These are phyloP conservation scores for Colletotrichum spinosum DNA, from an alignment of 2,329 filamentous ascomycete species.

Conservation along the genomic window DNA sequence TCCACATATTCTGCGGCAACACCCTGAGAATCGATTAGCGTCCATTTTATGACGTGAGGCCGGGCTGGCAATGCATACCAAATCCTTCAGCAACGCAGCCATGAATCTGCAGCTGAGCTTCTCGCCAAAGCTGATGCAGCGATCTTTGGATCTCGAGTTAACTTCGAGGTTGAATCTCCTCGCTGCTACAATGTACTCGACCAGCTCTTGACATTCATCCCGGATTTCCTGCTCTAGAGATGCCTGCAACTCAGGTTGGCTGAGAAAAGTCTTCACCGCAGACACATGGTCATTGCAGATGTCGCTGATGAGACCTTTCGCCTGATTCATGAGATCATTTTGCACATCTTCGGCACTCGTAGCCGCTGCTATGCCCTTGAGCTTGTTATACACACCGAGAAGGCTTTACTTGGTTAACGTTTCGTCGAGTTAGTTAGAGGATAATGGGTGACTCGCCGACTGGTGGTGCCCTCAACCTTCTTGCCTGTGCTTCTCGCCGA, in stretches of 20 bases:
- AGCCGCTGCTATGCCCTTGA: constrained; percentile 65
- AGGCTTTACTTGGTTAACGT: constrained; percentile 52
- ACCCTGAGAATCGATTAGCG: constrained; percentile 60
- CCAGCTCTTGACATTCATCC: constrained; percentile 82
- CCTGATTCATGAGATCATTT: constrained; percentile 68
- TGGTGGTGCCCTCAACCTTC: constrained; percentile 95
- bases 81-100: constrained; percentile 84
- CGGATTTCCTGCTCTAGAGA: constrained; percentile 75
- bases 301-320: constrained; percentile 80
- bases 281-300: constrained; percentile 86
- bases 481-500: constrained; percentile 95
- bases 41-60: background rate
- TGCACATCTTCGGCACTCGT: constrained; percentile 65
- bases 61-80: constrained; percentile 52
- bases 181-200: constrained; percentile 76
- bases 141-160: constrained; percentile 82
- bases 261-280: constrained; percentile 74
- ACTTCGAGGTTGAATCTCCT: constrained; percentile 79
- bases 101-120: constrained; percentile 95
- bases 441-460: constrained; percentile 73
- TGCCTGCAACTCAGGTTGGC: constrained; percentile 65
- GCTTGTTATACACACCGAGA: constrained; percentile 69
- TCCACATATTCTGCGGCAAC: constrained; percentile 92
- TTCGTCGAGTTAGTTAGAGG: background rate
- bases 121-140: constrained; percentile 94